Percentiles rank a stretch among this genome's conserved stretches.
These are phyloP conservation scores for Pichia sp. DNA, from an alignment of 1,139 yeast genomes.

Conservation along the genomic window DNA sequence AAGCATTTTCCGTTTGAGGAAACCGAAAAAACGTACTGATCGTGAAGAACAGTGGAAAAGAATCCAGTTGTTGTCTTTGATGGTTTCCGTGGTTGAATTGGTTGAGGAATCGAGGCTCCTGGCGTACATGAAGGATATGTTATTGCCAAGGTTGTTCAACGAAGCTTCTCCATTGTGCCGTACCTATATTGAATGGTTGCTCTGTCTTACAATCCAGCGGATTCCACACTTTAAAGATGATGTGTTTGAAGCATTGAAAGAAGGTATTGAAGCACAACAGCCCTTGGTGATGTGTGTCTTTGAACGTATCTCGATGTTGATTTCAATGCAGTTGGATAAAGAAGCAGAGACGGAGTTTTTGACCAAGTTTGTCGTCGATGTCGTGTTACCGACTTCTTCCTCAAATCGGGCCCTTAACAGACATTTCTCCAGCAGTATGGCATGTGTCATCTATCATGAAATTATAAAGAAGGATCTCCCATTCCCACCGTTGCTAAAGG, in stretches of 20 bases:
- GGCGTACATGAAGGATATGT: conserved; percentile 15
- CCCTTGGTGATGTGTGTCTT: conserved; percentile 54
- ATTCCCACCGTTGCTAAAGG: conserved; percentile 26
- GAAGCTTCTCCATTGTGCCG: conserved; percentile 79
- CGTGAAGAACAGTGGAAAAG: conserved; percentile 64
- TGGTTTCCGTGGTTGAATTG: conserved; percentile 32
- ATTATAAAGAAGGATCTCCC: conserved; percentile 23
- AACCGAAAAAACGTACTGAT: conserved; percentile 49
- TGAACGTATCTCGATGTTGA: conserved; percentile 52
- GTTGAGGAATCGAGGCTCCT: conserved; percentile 19
- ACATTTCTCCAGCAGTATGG: conserved; percentile 74
- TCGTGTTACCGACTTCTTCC: conserved; percentile 62
- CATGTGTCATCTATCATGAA: conserved; percentile 44
- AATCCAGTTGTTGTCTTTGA: conserved; percentile 45
- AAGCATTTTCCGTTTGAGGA: conserved; percentile 33
- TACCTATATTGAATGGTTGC: conserved; percentile 70
- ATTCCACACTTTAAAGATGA: conserved; percentile 13
- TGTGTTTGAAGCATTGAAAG: conserved; percentile 25
- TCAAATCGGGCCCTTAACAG: conserved; percentile 76
- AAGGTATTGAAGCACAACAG: conserved; percentile 24
- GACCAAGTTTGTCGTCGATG: conserved; percentile 25
- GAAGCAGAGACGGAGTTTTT: conserved; percentile 25
- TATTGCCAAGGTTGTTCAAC: conserved; percentile 30
- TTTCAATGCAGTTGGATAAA: conserved; percentile 35
- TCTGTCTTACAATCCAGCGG: conserved; percentile 34